Base-by-base conservation (phyloP, 2,329 filamentous ascomycete genomes). In the Cadophora gregata region DNA sequence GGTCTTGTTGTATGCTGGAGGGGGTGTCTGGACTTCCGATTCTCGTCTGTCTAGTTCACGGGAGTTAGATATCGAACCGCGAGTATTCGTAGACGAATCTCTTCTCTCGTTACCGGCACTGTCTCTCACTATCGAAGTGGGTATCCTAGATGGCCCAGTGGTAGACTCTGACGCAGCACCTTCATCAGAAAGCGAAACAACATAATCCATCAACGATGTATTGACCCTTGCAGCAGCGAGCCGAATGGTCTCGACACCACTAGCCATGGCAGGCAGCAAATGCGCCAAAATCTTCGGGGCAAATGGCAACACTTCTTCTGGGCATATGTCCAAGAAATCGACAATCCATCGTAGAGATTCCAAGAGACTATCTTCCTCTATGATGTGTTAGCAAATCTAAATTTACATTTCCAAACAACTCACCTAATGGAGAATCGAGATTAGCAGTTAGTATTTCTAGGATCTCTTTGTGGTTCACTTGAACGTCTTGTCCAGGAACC, bases 401-500 rank as follows among this genome's bases (percentile, higher is more conserved):
- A 29, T 31, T 29, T 36, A 19, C 0, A 24, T 62, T 0, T 14
- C 51, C 58, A 58, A 38, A 62, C 59, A 38, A 48, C 82, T 73
- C 80, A 93, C 92, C 91, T 73, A 90, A 82, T 3, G 92, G 90
- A 21, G 93, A 92, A 74, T 97, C 92, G 53, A 99, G 85, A 70
- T 96, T 97, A 14, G 90, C 89, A 1, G 97, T 93, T 50, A 99
- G 80, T 63, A 98, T 99, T 73, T 96, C 92, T 58, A 99, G 81
- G 42, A 99, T 97, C 71, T 91, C 93, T 67, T 92, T 89, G 79
- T 97, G 93, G 78, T 98, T 95, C 69, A 99, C 92, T 67, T 96
- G 91, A 8, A 97, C 93, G 78, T 99, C 96, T 79, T 99, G 96
- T 0, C 96, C 96, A 0, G 96, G 96, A 55, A 98, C 90, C 93